A percentile compares a stretch with the other conserved stretches of the same genome.
phyloP scores from a whole-genome alignment of 495 filamentous ascomycete genomes.

The Zalerion maritima region DNA sequence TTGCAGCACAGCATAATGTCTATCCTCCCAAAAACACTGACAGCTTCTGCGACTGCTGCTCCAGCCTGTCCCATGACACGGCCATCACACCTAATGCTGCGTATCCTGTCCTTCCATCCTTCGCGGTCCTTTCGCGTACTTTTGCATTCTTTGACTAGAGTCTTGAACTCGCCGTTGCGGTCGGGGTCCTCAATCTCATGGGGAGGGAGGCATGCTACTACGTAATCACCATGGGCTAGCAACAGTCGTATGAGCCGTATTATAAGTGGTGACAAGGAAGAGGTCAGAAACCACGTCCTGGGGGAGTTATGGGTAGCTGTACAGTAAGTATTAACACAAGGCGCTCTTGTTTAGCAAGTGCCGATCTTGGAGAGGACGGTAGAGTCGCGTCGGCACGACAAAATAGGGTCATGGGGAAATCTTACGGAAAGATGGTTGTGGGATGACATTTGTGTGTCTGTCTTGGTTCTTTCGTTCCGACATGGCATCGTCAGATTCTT shows the following conservation, averaged over 20 bases:
- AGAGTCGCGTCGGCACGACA: conserved; percentile 1
- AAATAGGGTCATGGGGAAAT: conserved; percentile 4
- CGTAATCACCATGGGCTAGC: conserved; percentile 74
- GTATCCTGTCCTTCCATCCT: conserved; percentile 43
- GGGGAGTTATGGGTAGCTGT: conserved; percentile 44
- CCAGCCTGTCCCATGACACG: conserved; percentile 49
- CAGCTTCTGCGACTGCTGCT: conserved; percentile 73
- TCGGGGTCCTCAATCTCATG: conserved; percentile 48
- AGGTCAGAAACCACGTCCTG: conserved; percentile 78
- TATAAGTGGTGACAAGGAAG: conserved; percentile 65
- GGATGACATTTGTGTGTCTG: conserved; percentile 6
- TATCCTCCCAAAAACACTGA: conserved; percentile 67
- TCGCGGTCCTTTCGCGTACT: conserved; percentile 38
- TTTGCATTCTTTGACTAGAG: conserved; percentile 44
- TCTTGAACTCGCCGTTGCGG: conserved; percentile 37
- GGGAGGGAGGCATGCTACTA: conserved; percentile 61
- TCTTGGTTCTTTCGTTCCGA: conserved; percentile 3
- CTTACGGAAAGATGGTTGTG: conserved; percentile 7
- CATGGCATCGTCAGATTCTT: conserved; percentile 3
- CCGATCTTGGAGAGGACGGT: conserved; percentile 1
- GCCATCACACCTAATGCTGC: conserved; percentile 39
- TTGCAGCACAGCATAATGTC: conserved; percentile 84
- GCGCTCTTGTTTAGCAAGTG: conserved; percentile 6
- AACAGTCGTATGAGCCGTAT: conserved; percentile 55
- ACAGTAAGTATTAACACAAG: conserved; percentile 20